A percentile compares a stretch with the other conserved stretches of the same genome.
Conservation (phyloP, 352 stramenopile species). For the Paralagenidium karlingii region DNA sequence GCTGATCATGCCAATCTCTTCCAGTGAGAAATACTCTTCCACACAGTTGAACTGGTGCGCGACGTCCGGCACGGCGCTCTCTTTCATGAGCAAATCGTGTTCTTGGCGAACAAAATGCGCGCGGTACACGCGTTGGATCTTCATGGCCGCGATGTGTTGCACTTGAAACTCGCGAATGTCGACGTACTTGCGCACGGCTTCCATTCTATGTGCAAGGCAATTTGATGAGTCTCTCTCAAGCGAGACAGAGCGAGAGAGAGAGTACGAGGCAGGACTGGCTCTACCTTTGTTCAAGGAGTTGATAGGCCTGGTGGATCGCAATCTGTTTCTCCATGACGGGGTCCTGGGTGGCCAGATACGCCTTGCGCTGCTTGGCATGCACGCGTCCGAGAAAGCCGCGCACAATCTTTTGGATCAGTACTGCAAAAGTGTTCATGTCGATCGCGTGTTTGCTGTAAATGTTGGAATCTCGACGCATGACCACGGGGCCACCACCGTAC, state of each 20-base stretch:
- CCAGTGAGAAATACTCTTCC: conserved; percentile 45
- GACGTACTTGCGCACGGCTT: conserved; percentile 34
- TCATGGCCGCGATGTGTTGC: conserved; percentile 27
- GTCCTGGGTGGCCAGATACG: conserved; percentile 12
- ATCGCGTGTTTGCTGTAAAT: conserved; percentile 26
- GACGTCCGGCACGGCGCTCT: conserved; percentile 32
- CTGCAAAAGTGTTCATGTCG: conserved; percentile 20
- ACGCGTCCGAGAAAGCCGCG: conserved; percentile 32
- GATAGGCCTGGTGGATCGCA: conserved; percentile 6
- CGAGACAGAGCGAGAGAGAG: no score
- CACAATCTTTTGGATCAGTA: conserved; percentile 27
- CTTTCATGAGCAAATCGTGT: conserved; percentile 34
- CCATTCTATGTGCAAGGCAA: no score
- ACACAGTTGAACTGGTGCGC: conserved; percentile 31
- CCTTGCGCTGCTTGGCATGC: conserved; percentile 5
- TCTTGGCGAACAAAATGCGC: conserved; percentile 24
- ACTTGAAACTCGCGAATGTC: conserved; percentile 38
- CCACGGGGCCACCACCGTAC: conserved; percentile 31
- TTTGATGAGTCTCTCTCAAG: no score
- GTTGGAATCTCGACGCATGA: conserved; percentile 22
- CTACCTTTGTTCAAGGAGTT: conserved; percentile 14
- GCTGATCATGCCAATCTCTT: conserved; percentile 38
- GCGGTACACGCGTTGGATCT: conserved; percentile 45
- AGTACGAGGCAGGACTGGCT: no score
- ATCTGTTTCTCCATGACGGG: conserved; percentile 14